phyloP scores from a whole-genome alignment of 352 stramenopile species.

The Blastocystis sp. region DNA sequence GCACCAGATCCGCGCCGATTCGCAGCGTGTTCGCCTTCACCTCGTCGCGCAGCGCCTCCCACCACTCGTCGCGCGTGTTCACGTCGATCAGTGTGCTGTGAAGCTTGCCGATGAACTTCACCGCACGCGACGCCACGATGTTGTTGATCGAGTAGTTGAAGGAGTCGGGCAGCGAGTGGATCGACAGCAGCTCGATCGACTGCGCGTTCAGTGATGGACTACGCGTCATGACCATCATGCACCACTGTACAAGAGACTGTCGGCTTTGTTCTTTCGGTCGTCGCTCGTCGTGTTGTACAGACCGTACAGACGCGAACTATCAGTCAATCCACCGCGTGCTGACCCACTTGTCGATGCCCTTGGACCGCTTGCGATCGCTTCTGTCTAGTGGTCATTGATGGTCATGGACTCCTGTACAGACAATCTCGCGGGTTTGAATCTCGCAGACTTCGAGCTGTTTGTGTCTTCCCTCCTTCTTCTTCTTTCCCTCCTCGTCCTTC shows the following conservation, averaged over 20 bases:
- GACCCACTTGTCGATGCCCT: conserved; percentile 35
- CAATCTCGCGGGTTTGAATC: conserved; percentile 68
- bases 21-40: conserved; percentile 92
- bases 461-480: neutral
- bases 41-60: conserved; percentile 93
- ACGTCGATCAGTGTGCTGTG: conserved; percentile 93
- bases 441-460: conserved; percentile 16
- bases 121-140: conserved; percentile 84
- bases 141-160: conserved; percentile 79
- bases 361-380: conserved; percentile 27
- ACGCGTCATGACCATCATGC: neutral
- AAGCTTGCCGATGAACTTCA: conserved; percentile 88
- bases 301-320: conserved; percentile 53
- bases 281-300: conserved; percentile 54
- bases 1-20: conserved; percentile 92
- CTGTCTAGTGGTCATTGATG: neutral
- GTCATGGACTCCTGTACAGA: neutral
- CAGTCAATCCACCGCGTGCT: neutral
- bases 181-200: conserved; percentile 60
- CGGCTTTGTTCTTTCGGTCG: conserved; percentile 46
- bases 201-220: conserved; percentile 59
- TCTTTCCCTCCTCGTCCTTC: neutral
- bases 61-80: conserved; percentile 95
- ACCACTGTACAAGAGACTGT: conserved; percentile 44
- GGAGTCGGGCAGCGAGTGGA: conserved; percentile 81